Evolutionary conservation across 805 yeast genomes (phyloP), one percentile per base, ranked within the genome.

Genomic region (Kazachstania bromeliacearum): DNA sequence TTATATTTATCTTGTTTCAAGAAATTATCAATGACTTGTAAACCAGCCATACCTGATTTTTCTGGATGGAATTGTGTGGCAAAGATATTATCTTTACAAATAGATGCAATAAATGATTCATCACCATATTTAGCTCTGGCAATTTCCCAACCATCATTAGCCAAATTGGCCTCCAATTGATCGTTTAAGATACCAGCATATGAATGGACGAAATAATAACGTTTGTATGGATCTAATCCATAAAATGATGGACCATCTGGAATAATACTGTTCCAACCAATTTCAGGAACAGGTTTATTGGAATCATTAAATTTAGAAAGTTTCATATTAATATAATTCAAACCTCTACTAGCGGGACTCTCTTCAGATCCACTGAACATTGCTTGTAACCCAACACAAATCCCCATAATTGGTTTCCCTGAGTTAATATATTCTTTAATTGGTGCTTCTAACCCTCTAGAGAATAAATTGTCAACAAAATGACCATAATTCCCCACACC

Each of bases 51-150:
- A 9, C 98, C 98, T 3, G 96, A 85, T 59, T 92, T 92, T 56
- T 92, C 99, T n/a, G 99, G 99, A 61, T 92, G 99, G 60, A 92
- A 92, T 59, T 92, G 99, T 1, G 97, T 92, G 29, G 96, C 95
- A 61, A 92, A 84, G 8, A 89, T 66, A 44, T 85, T 88, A 40
- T 70, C 85, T 51, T 71, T 79, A 21, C 77, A 57, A 33, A 88
- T 57, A 0, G 97, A 92, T 12, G 96, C 94, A 42, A 92, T 65
- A 49, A 88, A 92, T 34, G 62, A 68, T 60, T 92, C 88, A 19
- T 75, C 57, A 6, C 94, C 94, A 58, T 92, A 92, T 37, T 61
- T 66, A 1, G 92, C 73, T 31, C 72, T 60, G 1, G 87, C 85
- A 37, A 82, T 67, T 24, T 76, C 73, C 95, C 96, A 89, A 16